Conservation (phyloP, 2,329 filamentous ascomycete genomes). For the Aspergillus japonicus region DNA sequence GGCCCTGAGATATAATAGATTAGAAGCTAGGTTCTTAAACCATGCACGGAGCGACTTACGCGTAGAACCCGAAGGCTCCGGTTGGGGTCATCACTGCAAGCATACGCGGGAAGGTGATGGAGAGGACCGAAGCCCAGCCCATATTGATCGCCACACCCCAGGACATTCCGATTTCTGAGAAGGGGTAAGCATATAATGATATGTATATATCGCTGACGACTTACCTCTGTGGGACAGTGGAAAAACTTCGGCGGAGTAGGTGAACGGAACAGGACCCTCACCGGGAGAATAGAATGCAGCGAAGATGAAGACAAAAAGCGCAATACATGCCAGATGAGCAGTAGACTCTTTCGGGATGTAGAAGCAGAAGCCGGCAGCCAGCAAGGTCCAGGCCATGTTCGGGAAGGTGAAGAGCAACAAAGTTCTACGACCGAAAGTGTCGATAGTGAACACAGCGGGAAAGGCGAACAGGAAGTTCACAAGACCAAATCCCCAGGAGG, state of each 20-base stretch:
- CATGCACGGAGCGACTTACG: constrained; percentile 29
- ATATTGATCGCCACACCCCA: constrained; percentile 47
- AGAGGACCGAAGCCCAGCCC: constrained; percentile 52
- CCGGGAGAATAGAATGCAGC: constrained; percentile 64
- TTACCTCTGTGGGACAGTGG: constrained; percentile 54
- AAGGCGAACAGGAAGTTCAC: constrained; percentile 67
- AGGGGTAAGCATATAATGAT: constrained; percentile 3
- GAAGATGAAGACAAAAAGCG: constrained; percentile 65
- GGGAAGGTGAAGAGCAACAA: constrained; percentile 66
- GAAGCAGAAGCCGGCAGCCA: constrained; percentile 62
- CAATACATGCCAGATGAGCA: constrained; percentile 54
- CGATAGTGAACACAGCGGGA: constrained; percentile 65
- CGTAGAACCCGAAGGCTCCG: constrained; percentile 62
- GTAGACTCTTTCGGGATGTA: constrained; percentile 46
- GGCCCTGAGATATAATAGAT: constrained; percentile 32
- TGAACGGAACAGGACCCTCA: constrained; percentile 57
- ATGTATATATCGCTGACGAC: constrained; percentile 5
- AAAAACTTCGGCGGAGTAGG: constrained; percentile 58
- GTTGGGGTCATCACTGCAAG: constrained; percentile 49
- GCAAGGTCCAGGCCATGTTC: constrained; percentile 66
- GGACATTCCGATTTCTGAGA: constrained; percentile 49
- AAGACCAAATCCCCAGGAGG: constrained; percentile 64
- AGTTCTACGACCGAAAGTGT: constrained; percentile 63
- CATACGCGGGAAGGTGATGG: constrained; percentile 51
- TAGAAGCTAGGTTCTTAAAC: not conserved